phyloP scores from a whole-genome alignment of 805 yeast genomes.

The Candida yuanshanica region DNA sequence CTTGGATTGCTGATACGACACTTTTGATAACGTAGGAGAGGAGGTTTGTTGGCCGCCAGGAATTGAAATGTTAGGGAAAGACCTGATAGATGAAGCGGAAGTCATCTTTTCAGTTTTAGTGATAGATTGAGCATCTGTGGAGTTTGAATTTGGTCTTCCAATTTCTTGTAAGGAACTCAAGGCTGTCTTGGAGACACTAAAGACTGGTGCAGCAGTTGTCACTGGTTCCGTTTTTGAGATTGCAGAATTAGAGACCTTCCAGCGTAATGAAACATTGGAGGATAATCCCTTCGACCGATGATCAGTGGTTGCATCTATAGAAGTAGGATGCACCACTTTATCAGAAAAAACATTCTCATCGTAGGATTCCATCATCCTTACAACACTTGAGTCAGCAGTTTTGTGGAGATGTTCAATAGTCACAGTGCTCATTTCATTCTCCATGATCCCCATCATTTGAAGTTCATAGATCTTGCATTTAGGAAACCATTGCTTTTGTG shows the following conservation, averaged over 20 bases:
- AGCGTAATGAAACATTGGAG: slow-evolving; percentile 14
- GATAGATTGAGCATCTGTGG: neutral
- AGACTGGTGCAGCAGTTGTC: slow-evolving; percentile 14
- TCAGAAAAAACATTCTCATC: slow-evolving; percentile 50
- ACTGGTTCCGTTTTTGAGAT: slow-evolving; percentile 19
- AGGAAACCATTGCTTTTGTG: slow-evolving; percentile 74
- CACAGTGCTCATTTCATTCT: slow-evolving; percentile 71
- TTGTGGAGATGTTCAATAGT: slow-evolving; percentile 51
- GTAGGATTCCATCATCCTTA: slow-evolving; percentile 61
- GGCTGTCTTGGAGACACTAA: slow-evolving; percentile 18
- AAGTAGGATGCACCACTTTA: slow-evolving; percentile 1
- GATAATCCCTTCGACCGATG: slow-evolving; percentile 1
- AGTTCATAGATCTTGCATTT: slow-evolving; percentile 89
- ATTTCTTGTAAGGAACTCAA: slow-evolving; percentile 15
- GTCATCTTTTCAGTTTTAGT: neutral
- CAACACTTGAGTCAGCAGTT: slow-evolving; percentile 32
- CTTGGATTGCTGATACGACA: slow-evolving; percentile 1
- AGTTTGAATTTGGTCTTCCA: slow-evolving; percentile 8
- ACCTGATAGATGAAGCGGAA: neutral
- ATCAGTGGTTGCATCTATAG: neutral
- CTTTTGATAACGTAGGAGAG: slow-evolving; percentile 1
- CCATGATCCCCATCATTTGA: slow-evolving; percentile 98
- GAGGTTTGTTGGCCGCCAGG: neutral
- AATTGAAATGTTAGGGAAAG: neutral
- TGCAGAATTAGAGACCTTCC: slow-evolving; percentile 21